A percentile compares a stretch with the other conserved stretches of the same genome.
These are phyloP conservation scores for Pseudopithomyces maydicus DNA, from an alignment of 2,329 filamentous ascomycete genomes.

Conservation along the genomic window DNA sequence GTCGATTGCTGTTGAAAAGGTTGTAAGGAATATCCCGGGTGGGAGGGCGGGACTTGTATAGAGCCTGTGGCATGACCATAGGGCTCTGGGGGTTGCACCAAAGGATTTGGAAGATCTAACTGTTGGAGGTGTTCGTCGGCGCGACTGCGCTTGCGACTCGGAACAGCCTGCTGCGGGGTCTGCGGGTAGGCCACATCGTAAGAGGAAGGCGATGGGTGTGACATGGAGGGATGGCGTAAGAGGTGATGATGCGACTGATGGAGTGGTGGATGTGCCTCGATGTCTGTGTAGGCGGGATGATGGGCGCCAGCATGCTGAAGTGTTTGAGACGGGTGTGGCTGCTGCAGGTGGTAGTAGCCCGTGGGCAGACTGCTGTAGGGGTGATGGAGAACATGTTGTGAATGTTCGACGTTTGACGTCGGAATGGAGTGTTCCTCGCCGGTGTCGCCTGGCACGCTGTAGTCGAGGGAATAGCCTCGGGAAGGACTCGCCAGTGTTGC, in stretches of 20 bases:
- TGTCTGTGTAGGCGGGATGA: constrained; percentile 47
- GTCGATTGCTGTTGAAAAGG: constrained; percentile 39
- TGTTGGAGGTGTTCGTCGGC: constrained; percentile 48
- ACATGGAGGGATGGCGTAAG: constrained; percentile 43
- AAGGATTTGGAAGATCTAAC: constrained; percentile 44
- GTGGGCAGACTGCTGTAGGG: constrained; percentile 42
- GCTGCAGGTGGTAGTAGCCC: constrained; percentile 46
- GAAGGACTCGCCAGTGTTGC: constrained; percentile 56
- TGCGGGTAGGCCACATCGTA: constrained; percentile 45
- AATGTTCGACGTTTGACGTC: constrained; percentile 49
- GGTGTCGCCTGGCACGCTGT: constrained; percentile 50
- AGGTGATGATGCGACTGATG: constrained; percentile 39
- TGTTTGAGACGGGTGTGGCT: constrained; percentile 44
- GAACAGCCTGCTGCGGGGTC: constrained; percentile 28
- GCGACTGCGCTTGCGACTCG: constrained; percentile 50
- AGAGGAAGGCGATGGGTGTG: constrained; percentile 41
- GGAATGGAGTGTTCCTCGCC: constrained; percentile 48
- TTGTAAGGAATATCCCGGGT: constrained; percentile 40
- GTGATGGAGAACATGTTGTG: constrained; percentile 45
- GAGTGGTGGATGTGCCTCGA: constrained; percentile 43
- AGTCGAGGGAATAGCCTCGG: constrained; percentile 54
- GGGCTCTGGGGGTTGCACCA: constrained; percentile 46
- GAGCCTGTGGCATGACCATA: constrained; percentile 45
- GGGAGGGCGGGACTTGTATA: constrained; percentile 46
- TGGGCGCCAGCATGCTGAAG: constrained; percentile 44